phyloP scores from a whole-genome alignment of 805 yeast species.

The Wickerhamomyces subpelliculosus region DNA sequence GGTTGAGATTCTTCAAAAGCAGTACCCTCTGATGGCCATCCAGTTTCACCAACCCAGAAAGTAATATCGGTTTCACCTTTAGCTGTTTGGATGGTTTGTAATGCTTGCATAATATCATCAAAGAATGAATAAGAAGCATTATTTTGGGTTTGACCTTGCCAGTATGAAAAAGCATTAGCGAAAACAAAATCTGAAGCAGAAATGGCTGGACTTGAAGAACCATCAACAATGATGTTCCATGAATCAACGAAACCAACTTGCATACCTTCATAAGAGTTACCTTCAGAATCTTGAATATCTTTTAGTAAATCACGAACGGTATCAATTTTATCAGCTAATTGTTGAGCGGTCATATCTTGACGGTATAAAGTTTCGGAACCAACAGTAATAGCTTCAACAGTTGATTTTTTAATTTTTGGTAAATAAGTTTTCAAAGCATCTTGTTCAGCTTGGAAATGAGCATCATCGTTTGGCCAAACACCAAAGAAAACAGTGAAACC shows the following conservation, averaged over 20 bases:
- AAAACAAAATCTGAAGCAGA: constrained; percentile 77
- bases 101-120: constrained; percentile 96
- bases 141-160: constrained; percentile 90
- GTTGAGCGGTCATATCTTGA: constrained; percentile 69
- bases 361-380: constrained; percentile 97
- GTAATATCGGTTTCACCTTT: constrained; percentile 83
- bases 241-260: constrained; percentile 95
- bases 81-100: constrained; percentile 76
- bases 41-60: constrained; percentile 97
- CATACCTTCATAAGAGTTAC: constrained; percentile 61
- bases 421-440: constrained; percentile 61
- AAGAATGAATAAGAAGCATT: constrained; percentile 89
- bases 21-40: constrained; percentile 92
- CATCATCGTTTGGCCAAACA: constrained; percentile 88
- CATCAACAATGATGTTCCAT: constrained; percentile 89
- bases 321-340: constrained; percentile 61
- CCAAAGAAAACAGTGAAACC: constrained; percentile 78
- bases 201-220: constrained; percentile 61
- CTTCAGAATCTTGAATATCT: constrained; percentile 69
- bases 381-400: constrained; percentile 74
- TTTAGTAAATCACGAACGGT: constrained; percentile 54
- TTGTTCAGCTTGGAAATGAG: constrained; percentile 71
- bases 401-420: constrained; percentile 61
- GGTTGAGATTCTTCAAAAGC: constrained; percentile 63
- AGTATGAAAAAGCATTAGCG: constrained; percentile 96